Percentiles rank a stretch among this genome's conserved stretches.
Conservation (phyloP, 2,329 filamentous ascomycete genomes). For the Westerdykella aurantiaca region DNA sequence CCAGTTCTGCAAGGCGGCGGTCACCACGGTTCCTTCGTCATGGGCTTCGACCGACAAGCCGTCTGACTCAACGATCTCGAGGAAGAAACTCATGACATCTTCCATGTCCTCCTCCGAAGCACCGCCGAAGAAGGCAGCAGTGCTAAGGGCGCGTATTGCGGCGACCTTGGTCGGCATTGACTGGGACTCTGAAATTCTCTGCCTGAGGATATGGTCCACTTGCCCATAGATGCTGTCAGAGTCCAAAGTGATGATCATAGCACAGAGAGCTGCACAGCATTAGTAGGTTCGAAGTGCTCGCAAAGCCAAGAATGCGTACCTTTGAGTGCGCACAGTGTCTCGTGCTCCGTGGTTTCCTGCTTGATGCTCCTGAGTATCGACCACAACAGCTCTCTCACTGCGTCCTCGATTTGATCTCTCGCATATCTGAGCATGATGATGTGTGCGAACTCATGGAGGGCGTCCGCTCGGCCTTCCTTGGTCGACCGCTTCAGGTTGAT, state of each 20-base stretch:
- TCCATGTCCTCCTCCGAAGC: slow-evolving; percentile 62
- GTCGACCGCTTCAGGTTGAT: slow-evolving; percentile 74
- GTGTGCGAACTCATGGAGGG: slow-evolving; percentile 56
- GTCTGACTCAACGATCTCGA: slow-evolving; percentile 75
- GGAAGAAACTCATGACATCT: slow-evolving; percentile 66
- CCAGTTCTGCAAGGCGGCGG: slow-evolving; percentile 72
- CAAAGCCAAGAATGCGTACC: slow-evolving; percentile 27
- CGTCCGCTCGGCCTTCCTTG: slow-evolving; percentile 61
- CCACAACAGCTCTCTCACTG: slow-evolving; percentile 56
- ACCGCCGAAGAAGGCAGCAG: slow-evolving; percentile 71
- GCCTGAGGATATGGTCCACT: slow-evolving; percentile 54
- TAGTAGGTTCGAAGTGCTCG: background rate
- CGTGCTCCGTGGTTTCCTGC: slow-evolving; percentile 60
- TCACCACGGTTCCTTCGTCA: slow-evolving; percentile 65
- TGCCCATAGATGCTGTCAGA: slow-evolving; percentile 62
- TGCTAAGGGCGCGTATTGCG: slow-evolving; percentile 67
- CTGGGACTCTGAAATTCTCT: slow-evolving; percentile 60
- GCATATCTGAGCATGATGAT: slow-evolving; percentile 65
- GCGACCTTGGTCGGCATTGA: slow-evolving; percentile 60
- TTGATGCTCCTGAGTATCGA: slow-evolving; percentile 67
- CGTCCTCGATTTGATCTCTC: slow-evolving; percentile 54
- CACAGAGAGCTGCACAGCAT: slow-evolving; percentile 51
- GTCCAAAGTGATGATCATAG: slow-evolving; percentile 63
- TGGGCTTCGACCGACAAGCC: slow-evolving; percentile 65
- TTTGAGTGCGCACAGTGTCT: slow-evolving; percentile 64